These are phyloP conservation scores for Bacidia rubella DNA, from an alignment of 495 filamentous ascomycete genomes.

Conservation along the genomic window DNA sequence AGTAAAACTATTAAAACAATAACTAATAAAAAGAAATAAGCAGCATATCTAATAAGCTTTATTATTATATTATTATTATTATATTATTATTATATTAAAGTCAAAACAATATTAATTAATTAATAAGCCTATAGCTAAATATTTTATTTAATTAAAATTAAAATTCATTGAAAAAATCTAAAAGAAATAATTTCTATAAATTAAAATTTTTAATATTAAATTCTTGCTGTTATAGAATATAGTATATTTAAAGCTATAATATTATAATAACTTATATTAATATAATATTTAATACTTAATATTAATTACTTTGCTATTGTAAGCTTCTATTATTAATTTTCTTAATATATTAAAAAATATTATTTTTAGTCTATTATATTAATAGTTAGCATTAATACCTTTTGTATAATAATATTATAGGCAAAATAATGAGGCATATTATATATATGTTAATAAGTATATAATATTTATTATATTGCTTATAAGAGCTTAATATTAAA, in stretches of 20 bases:
- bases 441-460: neutral
- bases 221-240: neutral
- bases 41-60: neutral
- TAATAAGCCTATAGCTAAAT: neutral
- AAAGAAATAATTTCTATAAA: neutral
- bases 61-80: too few relatives aligned
- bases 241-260: neutral
- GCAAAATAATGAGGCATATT: too few relatives aligned
- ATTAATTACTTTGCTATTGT: too few relatives aligned
- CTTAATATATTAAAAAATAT: too few relatives aligned
- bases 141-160: too few relatives aligned
- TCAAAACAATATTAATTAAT: slow-evolving; percentile 8
- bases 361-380: too few relatives aligned
- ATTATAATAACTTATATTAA: too few relatives aligned
- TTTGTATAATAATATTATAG: too few relatives aligned
- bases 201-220: neutral
- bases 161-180: neutral
- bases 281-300: too few relatives aligned
- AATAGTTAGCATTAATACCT: too few relatives aligned
- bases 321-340: neutral
- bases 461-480: neutral
- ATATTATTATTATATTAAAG: slow-evolving; percentile 4
- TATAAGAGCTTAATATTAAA: too few relatives aligned
- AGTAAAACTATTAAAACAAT: too few relatives aligned
- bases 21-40: neutral